A percentile compares a stretch with the other conserved stretches of the same genome.
Evolutionary conservation across 1,284 basidiomycete genomes (phyloP).

Genomic region (Pholiota adiposa): DNA sequence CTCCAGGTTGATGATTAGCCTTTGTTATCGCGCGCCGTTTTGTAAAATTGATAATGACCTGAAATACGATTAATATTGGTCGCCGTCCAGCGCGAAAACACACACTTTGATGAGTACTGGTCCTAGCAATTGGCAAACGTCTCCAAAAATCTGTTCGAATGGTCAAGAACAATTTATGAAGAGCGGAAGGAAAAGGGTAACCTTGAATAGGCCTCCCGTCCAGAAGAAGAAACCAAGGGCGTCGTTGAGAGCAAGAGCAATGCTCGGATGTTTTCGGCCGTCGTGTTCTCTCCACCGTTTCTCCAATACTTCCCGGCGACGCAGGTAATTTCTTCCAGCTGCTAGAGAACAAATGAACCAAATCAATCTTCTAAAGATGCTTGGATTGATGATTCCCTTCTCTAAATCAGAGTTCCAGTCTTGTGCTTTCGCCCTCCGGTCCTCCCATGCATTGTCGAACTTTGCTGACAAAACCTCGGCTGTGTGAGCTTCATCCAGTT

Average conservation of each 20-base stretch:
- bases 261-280: constrained; percentile 55
- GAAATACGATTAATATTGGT: background rate
- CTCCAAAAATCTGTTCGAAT: constrained; percentile 52
- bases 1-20: constrained; percentile 36
- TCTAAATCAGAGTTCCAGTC: constrained; percentile 59
- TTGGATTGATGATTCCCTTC: constrained; percentile 50
- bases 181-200: constrained; percentile 5
- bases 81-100: background rate
- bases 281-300: constrained; percentile 52
- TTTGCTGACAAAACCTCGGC: constrained; percentile 52
- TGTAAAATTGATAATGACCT: constrained; percentile 72
- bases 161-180: background rate
- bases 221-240: constrained; percentile 72
- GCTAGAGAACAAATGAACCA: constrained; percentile 51
- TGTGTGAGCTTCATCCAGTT: constrained; percentile 59
- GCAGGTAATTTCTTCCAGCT: constrained; percentile 26
- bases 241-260: constrained; percentile 75
- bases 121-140: constrained; percentile 64
- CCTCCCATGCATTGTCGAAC: constrained; percentile 54
- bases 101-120: constrained; percentile 65
- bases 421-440: constrained; percentile 48
- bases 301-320: constrained; percentile 43
- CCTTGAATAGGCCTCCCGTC: constrained; percentile 65
- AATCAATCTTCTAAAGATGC: constrained; percentile 35
- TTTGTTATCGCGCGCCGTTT: constrained; percentile 48